Percentiles rank a stretch among this genome's conserved stretches.
Evolutionary conservation across 495 filamentous ascomycete species (phyloP).

Genomic region (Aspergillus bertholletiae): DNA sequence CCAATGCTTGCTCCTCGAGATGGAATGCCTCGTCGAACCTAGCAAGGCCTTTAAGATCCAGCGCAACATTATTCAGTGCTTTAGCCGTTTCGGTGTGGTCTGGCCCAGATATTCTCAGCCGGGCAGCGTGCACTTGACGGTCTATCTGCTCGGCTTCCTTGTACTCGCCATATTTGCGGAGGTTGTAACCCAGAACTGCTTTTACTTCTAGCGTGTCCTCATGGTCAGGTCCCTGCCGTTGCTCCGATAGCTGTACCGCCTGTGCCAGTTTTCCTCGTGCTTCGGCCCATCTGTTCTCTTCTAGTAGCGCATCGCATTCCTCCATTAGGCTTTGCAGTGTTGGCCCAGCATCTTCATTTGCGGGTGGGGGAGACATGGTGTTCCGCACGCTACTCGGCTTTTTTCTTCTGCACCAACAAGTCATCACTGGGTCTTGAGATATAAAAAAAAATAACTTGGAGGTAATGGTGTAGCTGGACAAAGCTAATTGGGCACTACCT

Average conservation of each 20-base stretch:
- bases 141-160: background rate
- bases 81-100: background rate
- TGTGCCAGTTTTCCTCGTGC: too few relatives aligned
- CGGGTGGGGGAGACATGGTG: too few relatives aligned
- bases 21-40: background rate
- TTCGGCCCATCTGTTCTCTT: too few relatives aligned
- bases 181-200: background rate
- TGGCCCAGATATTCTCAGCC: background rate
- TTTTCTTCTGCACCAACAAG: too few relatives aligned
- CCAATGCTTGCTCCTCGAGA: background rate
- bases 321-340: background rate
- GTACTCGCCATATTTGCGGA: background rate
- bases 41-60: slow-evolving; percentile 1
- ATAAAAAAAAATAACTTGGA: too few relatives aligned
- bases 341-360: background rate
- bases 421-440: too few relatives aligned
- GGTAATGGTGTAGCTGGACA: too few relatives aligned
- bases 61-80: background rate
- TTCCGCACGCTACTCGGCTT: too few relatives aligned
- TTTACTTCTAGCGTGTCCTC: background rate
- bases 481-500: too few relatives aligned
- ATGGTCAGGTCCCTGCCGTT: background rate
- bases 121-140: background rate
- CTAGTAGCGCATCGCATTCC: too few relatives aligned
- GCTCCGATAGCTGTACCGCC: too few relatives aligned